These are phyloP conservation scores for Fusarium nanum DNA, from an alignment of 2,329 filamentous ascomycete species.

Conservation along the genomic window DNA sequence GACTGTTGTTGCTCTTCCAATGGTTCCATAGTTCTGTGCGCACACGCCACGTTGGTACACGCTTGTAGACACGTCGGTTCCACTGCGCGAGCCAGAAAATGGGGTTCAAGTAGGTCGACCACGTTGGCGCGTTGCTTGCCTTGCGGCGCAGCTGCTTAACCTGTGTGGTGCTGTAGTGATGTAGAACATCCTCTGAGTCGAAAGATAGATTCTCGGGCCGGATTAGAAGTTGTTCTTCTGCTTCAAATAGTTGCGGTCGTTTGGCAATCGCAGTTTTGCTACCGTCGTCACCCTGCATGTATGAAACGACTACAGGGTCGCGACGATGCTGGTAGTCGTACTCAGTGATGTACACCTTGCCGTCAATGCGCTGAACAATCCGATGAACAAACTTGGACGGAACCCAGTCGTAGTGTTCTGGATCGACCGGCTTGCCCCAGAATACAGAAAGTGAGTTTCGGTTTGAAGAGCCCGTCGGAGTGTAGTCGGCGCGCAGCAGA, in stretches of 20 bases:
- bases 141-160: neutral
- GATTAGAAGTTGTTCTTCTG: neutral
- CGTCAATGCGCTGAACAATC: slow-evolving; percentile 20
- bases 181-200: slow-evolving; percentile 1
- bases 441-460: slow-evolving; percentile 30
- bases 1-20: slow-evolving; percentile 22
- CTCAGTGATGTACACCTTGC: slow-evolving; percentile 21
- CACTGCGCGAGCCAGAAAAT: slow-evolving; percentile 4
- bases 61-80: slow-evolving; percentile 28
- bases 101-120: neutral
- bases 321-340: slow-evolving; percentile 37
- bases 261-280: slow-evolving; percentile 21
- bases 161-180: neutral
- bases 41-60: slow-evolving; percentile 33
- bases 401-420: slow-evolving; percentile 34
- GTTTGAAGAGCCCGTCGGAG: neutral
- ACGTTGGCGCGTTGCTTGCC: neutral
- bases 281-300: slow-evolving; percentile 14
- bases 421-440: slow-evolving; percentile 33
- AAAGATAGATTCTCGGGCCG: neutral
- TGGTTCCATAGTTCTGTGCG: slow-evolving; percentile 36
- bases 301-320: slow-evolving; percentile 23
- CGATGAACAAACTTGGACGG: slow-evolving; percentile 27
- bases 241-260: neutral
- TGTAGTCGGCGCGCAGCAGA: slow-evolving; percentile 32